Base-by-base conservation (phyloP, 1,284 basidiomycete species). In the Apiotrichum akiyoshidainum region DNA sequence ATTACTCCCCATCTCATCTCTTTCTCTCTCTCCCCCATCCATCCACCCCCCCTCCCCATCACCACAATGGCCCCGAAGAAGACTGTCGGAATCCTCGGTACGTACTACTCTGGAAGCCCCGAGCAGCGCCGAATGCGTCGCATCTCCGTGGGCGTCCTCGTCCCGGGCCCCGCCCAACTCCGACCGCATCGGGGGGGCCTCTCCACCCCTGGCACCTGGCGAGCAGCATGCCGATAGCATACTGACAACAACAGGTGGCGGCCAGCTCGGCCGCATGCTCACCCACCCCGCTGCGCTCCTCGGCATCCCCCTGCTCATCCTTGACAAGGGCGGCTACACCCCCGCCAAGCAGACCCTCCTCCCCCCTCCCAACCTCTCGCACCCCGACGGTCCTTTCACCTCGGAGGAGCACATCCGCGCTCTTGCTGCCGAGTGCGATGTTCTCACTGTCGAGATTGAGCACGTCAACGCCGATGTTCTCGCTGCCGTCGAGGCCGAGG, bases 191-290 rank as follows among this genome's bases (percentile, higher is more conserved):
- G 26, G 26, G 7, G 8, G 10, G 40, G 10, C 17, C 17, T 41
- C n/a, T 41, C 16, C 8, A 8, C 40, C 14, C 17, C 17, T 41
- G 39, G 17, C n/a, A 8, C 14, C 7, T 17, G 6, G 10, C 19
- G 9, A 10, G 42, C 42, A 21, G 8, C 19, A 17, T 17, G 17
- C 17, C 11, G 37, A 12, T 39, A 21, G 17, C 8, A 41, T 41
- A 13, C 42, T 44, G 12, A 44, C 42, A 21, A 12, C 41, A 37
- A 37, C 66, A 92, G 95, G 95, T 67, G 96, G 95, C 51, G 95
- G 95, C 68, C 95, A 99, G 79, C 86, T 99, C 17, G 96, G 96
- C 48, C 92, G 96, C 45, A 98, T 99, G 95, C 85, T 99, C 42
- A 90, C 88, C 11, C 88, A 89, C 50, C 88, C 95, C 0, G 95